Evolutionary conservation across 148 eudicot genomes (phyloP).

Genomic region (Pharnaceum exiguum): DNA sequence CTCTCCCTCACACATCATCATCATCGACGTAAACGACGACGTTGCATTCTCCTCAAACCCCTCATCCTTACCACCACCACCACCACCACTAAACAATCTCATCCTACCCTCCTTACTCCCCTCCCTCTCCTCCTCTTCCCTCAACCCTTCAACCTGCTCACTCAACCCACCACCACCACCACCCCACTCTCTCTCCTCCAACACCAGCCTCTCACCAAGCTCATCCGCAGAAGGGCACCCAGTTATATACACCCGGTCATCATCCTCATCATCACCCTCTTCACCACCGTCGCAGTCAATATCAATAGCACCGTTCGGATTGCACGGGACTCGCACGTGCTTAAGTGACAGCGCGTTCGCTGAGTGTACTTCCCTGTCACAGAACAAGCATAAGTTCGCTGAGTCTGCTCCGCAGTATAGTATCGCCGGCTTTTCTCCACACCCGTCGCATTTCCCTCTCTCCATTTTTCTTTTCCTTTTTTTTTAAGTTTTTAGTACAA

Average conservation of each 20-base stretch:
- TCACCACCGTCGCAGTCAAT: not conserved
- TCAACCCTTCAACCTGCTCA: conserved; percentile 14
- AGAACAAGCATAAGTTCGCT: conserved; percentile 24
- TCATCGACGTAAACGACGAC: conserved; percentile 19
- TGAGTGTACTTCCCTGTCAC: conserved; percentile 28
- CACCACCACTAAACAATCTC: not conserved
- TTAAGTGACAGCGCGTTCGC: conserved; percentile 28
- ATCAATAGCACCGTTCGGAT: not conserved
- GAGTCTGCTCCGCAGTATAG: conserved; percentile 29
- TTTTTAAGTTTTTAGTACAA: no score
- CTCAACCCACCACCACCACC: conserved; percentile 8
- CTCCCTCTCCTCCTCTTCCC: conserved; percentile 12
- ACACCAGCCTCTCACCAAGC: conserved; percentile 5
- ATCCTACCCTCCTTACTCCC: conserved; percentile 18
- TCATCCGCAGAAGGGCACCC: conserved; percentile 17
- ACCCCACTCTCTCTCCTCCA: conserved; percentile 1
- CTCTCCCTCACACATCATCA: conserved; percentile 20
- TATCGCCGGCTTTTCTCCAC: conserved; percentile 22
- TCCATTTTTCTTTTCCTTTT: no score
- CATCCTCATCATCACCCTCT: no score
- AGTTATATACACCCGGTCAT: no score
- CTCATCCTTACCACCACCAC: not conserved
- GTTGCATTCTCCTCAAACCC: not conserved
- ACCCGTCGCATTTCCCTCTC: conserved; percentile 22
- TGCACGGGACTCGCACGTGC: conserved; percentile 13